Base-by-base conservation (phyloP, 2,329 filamentous ascomycete species). In the Botrytis squamosa region DNA sequence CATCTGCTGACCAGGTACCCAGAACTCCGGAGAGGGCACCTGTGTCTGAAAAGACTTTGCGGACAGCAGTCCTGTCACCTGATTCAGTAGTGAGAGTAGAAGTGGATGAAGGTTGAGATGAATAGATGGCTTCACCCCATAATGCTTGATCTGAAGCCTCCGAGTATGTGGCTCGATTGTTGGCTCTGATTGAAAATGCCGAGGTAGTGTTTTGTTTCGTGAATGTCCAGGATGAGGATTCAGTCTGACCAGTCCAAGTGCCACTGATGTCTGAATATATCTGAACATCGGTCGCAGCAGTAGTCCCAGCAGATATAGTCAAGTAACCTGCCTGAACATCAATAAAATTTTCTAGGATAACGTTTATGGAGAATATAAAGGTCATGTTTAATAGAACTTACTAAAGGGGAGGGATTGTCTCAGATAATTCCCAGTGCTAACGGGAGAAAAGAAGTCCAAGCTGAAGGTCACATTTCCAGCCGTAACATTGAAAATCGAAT, bases 1-100 rank as follows among this genome's bases (percentile, higher is more conserved):
- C 76, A 38, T 68, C 70, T 1, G 60, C 25, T 86, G 87, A 20
- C 84, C 89, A 36, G 82, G 76, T 36, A 83, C 78, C 44, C 83
- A 84, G 77, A 88, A 86, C 4, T 84, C 83, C 42, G 76, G 80
- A 82, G 33, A 89, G 81, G 18, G 75, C 81, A 4, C 87, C 86
- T 40, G 82, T 81, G 9, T 78, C 79, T 1, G 80, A 77, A 75
- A 89, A 89, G 5, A 82, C 78, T 36, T 80, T 81, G 20, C 87
- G 85, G 49, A 89, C 85, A 74, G 83, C 81, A 42, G 71, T 60
- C 12, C 52, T 57, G 18, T 64, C 66, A 38, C 76, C 76, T 20
- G 76, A 44, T 59, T 74, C 67, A 25, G 29, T 55, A 4, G 71
- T 74, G 7, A 75, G 33, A 44, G 36, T 72, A 20, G 74, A 73